phyloP scores from a whole-genome alignment of 2,329 filamentous ascomycete species.

The Clarireedia hainanense region DNA sequence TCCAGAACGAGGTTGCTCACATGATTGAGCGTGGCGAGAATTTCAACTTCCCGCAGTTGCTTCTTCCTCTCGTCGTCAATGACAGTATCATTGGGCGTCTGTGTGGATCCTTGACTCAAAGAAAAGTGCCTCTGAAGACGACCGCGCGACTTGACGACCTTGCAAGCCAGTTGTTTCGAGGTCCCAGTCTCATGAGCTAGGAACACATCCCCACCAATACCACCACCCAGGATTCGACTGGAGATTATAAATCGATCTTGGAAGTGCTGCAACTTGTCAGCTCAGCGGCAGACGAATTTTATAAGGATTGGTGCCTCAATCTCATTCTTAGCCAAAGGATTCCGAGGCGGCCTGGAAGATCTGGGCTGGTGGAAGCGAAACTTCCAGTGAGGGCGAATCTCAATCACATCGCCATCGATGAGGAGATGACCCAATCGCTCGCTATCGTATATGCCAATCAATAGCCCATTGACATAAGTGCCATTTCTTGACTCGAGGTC shows the following conservation, averaged over 20 bases:
- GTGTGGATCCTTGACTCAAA: not conserved
- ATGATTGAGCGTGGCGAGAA: constrained; percentile 46
- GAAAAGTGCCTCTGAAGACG: not conserved
- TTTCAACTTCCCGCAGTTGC: constrained; percentile 42
- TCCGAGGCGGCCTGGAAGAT: constrained; percentile 9
- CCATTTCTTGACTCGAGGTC: constrained; percentile 48
- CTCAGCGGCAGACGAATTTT: not conserved
- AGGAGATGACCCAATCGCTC: constrained; percentile 38
- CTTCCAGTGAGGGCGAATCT: constrained; percentile 31
- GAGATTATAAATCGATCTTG: constrained; percentile 40
- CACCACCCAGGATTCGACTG: constrained; percentile 43
- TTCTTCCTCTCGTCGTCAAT: constrained; percentile 29
- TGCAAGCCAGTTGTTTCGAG: constrained; percentile 59
- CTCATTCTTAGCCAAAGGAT: constrained; percentile 29
- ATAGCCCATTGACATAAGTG: constrained; percentile 41
- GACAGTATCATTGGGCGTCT: not conserved
- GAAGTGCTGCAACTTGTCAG: constrained; percentile 34
- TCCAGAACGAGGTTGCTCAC: constrained; percentile 31
- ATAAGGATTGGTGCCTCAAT: constrained; percentile 27
- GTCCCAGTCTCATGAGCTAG: constrained; percentile 44
- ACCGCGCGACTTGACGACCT: constrained; percentile 42
- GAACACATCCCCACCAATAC: constrained; percentile 45
- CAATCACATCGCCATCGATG: constrained; percentile 42
- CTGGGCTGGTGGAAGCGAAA: constrained; percentile 30
- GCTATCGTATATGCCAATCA: constrained; percentile 36